A percentile compares a stretch with the other conserved stretches of the same genome.
Evolutionary conservation across 345 rosid genomes (phyloP).

Genomic region (Populus simonii): DNA sequence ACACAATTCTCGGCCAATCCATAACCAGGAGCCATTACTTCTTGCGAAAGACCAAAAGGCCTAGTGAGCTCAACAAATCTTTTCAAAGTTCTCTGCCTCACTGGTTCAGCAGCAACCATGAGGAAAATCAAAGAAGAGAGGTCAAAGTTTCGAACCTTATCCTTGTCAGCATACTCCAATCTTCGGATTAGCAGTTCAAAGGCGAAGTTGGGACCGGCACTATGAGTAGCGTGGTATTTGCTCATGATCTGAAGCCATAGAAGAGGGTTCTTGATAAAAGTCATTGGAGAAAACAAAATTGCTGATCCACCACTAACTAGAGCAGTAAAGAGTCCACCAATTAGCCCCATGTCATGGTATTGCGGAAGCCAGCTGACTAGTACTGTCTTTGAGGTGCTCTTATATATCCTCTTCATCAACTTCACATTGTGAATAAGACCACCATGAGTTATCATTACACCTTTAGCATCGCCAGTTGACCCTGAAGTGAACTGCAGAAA

Average conservation of each 20-base stretch:
- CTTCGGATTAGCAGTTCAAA: slow-evolving; percentile 58
- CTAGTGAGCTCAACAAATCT: slow-evolving; percentile 52
- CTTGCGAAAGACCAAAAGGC: slow-evolving; percentile 56
- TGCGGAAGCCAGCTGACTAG: slow-evolving; percentile 72
- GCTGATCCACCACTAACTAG: slow-evolving; percentile 63
- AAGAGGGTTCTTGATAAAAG: slow-evolving; percentile 61
- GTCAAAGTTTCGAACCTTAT: slow-evolving; percentile 33
- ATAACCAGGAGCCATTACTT: slow-evolving; percentile 74
- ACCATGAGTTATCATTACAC: slow-evolving; percentile 64
- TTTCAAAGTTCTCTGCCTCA: slow-evolving; percentile 51
- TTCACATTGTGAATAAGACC: slow-evolving; percentile 67
- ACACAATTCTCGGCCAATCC: slow-evolving; percentile 76
- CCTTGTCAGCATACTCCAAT: slow-evolving; percentile 42
- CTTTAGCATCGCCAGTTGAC: slow-evolving; percentile 71
- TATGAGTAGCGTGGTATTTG: slow-evolving; percentile 56
- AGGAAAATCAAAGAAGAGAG: slow-evolving; percentile 68
- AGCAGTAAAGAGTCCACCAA: slow-evolving; percentile 68
- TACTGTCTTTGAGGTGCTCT: slow-evolving; percentile 59
- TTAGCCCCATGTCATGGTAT: slow-evolving; percentile 73
- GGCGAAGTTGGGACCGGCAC: slow-evolving; percentile 70
- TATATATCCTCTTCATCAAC: slow-evolving; percentile 50
- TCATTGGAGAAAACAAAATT: slow-evolving; percentile 54
- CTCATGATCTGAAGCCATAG: slow-evolving; percentile 59
- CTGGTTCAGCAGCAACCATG: slow-evolving; percentile 75
- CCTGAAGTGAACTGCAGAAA: slow-evolving; percentile 72